A percentile compares a stretch with the other conserved stretches of the same genome.
phyloP scores from a whole-genome alignment of 192 early-diverging fungal genomes.

The Thoreauomyces humboldtii region DNA sequence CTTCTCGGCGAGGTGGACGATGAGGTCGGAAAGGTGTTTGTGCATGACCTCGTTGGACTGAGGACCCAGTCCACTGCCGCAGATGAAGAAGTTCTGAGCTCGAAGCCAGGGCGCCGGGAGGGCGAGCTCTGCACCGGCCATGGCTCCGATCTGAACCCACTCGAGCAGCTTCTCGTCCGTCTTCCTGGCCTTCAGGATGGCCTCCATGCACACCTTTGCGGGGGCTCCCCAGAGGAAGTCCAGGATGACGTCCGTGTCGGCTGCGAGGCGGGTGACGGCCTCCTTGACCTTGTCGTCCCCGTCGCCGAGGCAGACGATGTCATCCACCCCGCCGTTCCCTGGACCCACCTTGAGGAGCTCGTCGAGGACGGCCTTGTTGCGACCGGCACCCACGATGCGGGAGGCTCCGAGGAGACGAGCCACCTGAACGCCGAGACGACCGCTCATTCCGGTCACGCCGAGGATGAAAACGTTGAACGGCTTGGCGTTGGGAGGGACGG shows the following conservation, averaged over 20 bases:
- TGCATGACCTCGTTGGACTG: not conserved
- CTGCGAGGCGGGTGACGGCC: not conserved
- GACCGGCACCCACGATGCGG: not conserved
- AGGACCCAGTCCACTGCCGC: not conserved
- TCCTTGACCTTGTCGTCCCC: not conserved
- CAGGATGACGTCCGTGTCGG: too few species aligned
- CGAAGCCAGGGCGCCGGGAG: too few species aligned
- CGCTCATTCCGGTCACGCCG: not conserved
- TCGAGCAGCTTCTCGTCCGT: too few species aligned
- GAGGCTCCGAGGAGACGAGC: not conserved
- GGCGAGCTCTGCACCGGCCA: too few species aligned
- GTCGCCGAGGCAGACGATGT: not conserved
- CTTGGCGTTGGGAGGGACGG: not conserved
- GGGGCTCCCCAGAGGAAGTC: too few species aligned
- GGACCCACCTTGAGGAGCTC: not conserved
- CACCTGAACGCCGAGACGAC: not conserved
- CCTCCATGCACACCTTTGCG: too few species aligned
- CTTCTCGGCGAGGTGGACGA: not conserved
- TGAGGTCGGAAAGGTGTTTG: not conserved
- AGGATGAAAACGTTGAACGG: not conserved
- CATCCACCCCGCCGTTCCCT: not conserved
- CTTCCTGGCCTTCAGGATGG: too few species aligned
- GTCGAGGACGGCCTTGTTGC: not conserved
- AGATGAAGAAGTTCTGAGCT: not conserved
- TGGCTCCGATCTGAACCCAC: too few species aligned